Conservation (phyloP, 208 protist genomes). For the Acanthamoeba triangularis region DNA sequence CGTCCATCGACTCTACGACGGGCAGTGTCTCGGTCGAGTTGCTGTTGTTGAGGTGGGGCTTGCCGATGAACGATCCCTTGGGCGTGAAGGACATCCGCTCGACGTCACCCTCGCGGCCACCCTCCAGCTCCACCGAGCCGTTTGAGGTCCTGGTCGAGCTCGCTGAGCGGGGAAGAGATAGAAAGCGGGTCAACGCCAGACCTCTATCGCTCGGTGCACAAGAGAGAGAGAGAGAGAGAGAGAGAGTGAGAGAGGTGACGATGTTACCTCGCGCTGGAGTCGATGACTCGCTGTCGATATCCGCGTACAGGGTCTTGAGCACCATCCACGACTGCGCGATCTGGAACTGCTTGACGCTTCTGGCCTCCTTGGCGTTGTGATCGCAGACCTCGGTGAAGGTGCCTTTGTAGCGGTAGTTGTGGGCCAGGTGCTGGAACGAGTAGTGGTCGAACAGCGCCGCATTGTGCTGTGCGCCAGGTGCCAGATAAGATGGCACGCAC, state of each 20-base stretch:
- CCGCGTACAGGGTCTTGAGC: slow-evolving; percentile 61
- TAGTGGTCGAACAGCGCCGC: slow-evolving; percentile 32
- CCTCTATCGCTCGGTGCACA: not conserved
- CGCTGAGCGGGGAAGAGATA: not conserved
- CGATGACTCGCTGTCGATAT: slow-evolving; percentile 3
- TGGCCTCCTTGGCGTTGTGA: slow-evolving; percentile 73
- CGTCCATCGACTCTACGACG: slow-evolving; percentile 53
- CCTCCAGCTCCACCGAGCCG: not conserved
- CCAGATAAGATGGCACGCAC: not conserved
- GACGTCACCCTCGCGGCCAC: not conserved
- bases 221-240: not conserved
- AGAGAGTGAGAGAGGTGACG: not conserved
- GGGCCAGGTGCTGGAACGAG: slow-evolving; percentile 42
- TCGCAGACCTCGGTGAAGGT: slow-evolving; percentile 48
- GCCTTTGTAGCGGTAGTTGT: slow-evolving; percentile 40
- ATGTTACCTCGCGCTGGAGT: not conserved
- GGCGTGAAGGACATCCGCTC: not conserved
- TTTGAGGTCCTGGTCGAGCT: not conserved
- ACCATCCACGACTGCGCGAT: slow-evolving; percentile 70
- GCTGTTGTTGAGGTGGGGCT: not conserved
- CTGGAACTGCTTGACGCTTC: slow-evolving; percentile 61
- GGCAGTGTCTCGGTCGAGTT: slow-evolving; percentile 55
- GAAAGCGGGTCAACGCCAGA: not conserved
- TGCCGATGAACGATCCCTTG: not conserved
- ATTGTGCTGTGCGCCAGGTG: not conserved